Conservation (phyloP, 768 basidiomycete genomes). For the Psilocybe subaeruginosa region DNA sequence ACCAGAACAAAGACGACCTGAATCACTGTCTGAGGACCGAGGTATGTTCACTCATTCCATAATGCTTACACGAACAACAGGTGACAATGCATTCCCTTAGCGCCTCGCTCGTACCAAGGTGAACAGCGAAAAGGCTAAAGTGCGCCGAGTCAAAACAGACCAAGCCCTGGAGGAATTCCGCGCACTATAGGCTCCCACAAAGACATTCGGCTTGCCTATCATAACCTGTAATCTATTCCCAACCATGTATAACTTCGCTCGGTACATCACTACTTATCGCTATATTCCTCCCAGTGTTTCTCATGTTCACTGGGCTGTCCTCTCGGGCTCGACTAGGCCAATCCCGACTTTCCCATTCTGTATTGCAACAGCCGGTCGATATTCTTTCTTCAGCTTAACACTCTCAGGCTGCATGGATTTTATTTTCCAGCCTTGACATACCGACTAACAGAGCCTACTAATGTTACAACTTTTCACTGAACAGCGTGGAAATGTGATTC, state of each 20-base stretch:
- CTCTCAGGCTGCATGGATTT: not conserved
- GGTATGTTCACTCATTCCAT: constrained; percentile 40
- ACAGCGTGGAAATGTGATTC: not conserved
- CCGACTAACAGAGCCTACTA: not conserved
- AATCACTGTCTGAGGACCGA: constrained; percentile 74
- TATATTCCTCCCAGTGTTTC: constrained; percentile 4
- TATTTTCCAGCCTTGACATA: not conserved
- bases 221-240: constrained; percentile 7
- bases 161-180: constrained; percentile 66
- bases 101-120: constrained; percentile 57
- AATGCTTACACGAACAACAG: constrained; percentile 5
- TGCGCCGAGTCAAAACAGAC: constrained; percentile 56
- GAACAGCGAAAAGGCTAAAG: constrained; percentile 66
- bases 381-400: not conserved
- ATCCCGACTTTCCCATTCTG: not conserved
- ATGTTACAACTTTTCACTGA: constrained; percentile 2
- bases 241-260: constrained; percentile 4
- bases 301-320: constrained; percentile 4
- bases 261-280: not conserved
- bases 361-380: not conserved
- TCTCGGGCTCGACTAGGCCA: not conserved
- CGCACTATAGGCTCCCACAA: constrained; percentile 29
- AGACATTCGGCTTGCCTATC: not conserved
- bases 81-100: constrained; percentile 35
- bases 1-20: constrained; percentile 65